Percentiles rank a stretch among this genome's conserved stretches.
phyloP scores from a whole-genome alignment of 345 rosid genomes.

The Leavenworthia alabamica region DNA sequence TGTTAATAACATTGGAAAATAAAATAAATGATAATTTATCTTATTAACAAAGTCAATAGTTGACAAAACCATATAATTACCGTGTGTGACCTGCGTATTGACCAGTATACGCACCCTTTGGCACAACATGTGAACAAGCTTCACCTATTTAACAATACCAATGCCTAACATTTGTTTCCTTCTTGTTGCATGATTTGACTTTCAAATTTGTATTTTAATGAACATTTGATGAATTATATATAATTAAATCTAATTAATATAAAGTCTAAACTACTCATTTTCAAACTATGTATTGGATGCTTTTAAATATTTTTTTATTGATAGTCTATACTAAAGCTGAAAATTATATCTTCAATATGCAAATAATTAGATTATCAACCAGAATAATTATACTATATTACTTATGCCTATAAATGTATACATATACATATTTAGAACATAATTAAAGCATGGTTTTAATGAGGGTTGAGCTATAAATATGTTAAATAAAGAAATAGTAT shows the following conservation, averaged over 20 bases:
- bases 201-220: not conserved
- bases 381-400: not conserved
- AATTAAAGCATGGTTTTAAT: slow-evolving; percentile 15
- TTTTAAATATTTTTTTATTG: not conserved
- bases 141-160: not conserved
- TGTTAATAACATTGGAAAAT: not conserved
- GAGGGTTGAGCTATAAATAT: not conserved
- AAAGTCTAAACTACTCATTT: not conserved
- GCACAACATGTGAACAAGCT: slow-evolving; percentile 21
- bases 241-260: not conserved
- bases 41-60: slow-evolving; percentile 22
- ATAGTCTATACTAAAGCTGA: not conserved
- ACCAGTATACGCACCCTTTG: slow-evolving; percentile 27
- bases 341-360: not conserved
- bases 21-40: not conserved
- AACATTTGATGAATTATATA: not conserved
- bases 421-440: not conserved
- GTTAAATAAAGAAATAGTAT: not conserved
- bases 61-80: slow-evolving; percentile 26
- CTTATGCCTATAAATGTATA: slow-evolving; percentile 1
- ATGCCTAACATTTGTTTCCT: not conserved
- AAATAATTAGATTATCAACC: not conserved
- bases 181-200: slow-evolving; percentile 22
- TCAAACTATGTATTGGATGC: not conserved
- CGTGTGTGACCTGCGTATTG: slow-evolving; percentile 29